phyloP scores from a whole-genome alignment of 768 basidiomycete genomes.

The Amanita exitialis region DNA sequence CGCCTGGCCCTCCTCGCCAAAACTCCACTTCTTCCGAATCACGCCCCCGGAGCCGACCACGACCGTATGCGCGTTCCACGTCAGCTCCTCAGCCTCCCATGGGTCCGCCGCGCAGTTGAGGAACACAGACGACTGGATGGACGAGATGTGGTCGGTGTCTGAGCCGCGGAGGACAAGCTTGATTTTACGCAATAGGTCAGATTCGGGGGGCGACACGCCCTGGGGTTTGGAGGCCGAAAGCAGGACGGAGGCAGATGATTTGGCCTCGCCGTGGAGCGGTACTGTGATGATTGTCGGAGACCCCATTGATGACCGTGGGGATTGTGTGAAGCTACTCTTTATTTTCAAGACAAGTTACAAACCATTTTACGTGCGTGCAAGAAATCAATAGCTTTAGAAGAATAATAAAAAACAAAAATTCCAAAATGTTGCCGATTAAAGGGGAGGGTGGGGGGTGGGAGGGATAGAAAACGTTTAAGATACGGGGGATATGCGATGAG shows the following conservation, averaged over 20 bases:
- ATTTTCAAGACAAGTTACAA: no score
- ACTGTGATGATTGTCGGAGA: constrained; percentile 18
- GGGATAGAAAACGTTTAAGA: not conserved
- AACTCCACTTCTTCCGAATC: constrained; percentile 65
- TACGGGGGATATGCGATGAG: not conserved
- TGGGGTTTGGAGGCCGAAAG: constrained; percentile 20
- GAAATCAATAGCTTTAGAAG: not conserved
- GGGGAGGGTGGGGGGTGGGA: no score
- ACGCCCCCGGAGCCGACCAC: constrained; percentile 59
- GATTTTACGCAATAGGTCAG: constrained; percentile 44
- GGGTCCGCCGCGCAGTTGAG: constrained; percentile 24
- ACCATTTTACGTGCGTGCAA: not conserved
- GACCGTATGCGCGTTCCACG: constrained; percentile 60
- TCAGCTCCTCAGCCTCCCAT: constrained; percentile 51
- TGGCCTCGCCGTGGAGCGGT: constrained; percentile 29
- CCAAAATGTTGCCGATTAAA: not conserved
- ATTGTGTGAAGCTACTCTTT: no score
- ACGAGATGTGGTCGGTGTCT: constrained; percentile 24
- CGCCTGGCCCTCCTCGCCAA: constrained; percentile 57
- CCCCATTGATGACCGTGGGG: not conserved
- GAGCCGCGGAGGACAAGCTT: constrained; percentile 42
- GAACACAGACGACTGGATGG: constrained; percentile 32
- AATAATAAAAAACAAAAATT: not conserved
- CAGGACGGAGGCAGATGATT: constrained; percentile 33
- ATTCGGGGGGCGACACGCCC: constrained; percentile 17